A percentile compares a stretch with the other conserved stretches of the same genome.
phyloP scores from a whole-genome alignment of 208 protist species.

The Trypanosoma platydactyli region DNA sequence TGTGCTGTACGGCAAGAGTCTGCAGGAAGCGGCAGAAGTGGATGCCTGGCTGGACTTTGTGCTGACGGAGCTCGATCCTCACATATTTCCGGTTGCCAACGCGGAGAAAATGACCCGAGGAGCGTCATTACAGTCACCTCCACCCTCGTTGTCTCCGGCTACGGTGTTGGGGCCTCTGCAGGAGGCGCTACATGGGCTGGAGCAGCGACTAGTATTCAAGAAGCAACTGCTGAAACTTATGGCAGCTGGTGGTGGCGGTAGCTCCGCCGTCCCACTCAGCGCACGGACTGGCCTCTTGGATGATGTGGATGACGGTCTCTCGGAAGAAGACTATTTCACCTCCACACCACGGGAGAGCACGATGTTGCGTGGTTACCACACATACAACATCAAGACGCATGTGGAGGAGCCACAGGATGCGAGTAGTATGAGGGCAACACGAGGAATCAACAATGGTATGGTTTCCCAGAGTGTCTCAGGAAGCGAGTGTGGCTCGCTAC shows the following conservation, averaged over 20 bases:
- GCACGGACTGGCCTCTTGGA: background rate
- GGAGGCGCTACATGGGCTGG: constrained; percentile 37
- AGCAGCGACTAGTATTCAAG: constrained; percentile 46
- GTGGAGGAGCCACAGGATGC: constrained; percentile 6
- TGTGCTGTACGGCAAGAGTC: constrained; percentile 67
- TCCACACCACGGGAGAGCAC: constrained; percentile 23
- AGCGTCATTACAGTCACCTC: too few species aligned
- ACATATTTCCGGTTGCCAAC: constrained; percentile 23
- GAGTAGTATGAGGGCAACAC: background rate
- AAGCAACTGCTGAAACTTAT: constrained; percentile 32
- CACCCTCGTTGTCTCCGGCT: background rate
- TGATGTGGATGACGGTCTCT: constrained; percentile 3
- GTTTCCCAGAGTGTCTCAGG: too few species aligned
- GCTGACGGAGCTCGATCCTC: constrained; percentile 43
- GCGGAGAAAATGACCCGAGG: constrained; percentile 15
- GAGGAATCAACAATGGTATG: background rate
- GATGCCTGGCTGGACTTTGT: constrained; percentile 85
- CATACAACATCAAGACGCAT: constrained; percentile 32
- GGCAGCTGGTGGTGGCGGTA: constrained; percentile 8
- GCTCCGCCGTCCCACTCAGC: background rate
- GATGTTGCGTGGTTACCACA: constrained; percentile 21
- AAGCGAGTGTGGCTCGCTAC: background rate
- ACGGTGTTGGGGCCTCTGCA: constrained; percentile 11
- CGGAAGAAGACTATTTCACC: constrained; percentile 14
- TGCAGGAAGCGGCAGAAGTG: constrained; percentile 58